Conservation (phyloP, 1,284 basidiomycete genomes). For the Moniliophthora roreri region DNA sequence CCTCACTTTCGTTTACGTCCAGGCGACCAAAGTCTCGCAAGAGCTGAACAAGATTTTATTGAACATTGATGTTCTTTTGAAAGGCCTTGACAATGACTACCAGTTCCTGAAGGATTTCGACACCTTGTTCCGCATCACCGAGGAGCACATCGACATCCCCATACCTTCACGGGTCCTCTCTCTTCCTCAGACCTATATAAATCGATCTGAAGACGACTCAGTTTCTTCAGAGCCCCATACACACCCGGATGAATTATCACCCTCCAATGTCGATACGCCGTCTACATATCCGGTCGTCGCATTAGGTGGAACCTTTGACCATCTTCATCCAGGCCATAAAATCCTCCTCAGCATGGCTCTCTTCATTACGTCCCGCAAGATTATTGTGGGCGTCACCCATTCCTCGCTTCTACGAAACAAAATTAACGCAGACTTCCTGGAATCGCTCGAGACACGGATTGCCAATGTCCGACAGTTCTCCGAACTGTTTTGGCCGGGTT, state of each 20-base stretch:
- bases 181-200: constrained; percentile 24
- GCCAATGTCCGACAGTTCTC: constrained; percentile 64
- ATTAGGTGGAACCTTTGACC: constrained; percentile 86
- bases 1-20: constrained; percentile 73
- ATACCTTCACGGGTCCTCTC: constrained; percentile 37
- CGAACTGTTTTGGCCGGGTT: constrained; percentile 59
- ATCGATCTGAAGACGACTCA: background rate
- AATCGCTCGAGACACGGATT: constrained; percentile 61
- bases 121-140: constrained; percentile 49
- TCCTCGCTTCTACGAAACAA: constrained; percentile 79
- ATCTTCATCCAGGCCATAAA: constrained; percentile 97
- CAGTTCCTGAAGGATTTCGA: constrained; percentile 43
- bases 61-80: constrained; percentile 68
- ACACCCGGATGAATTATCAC: constrained; percentile 5
- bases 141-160: constrained; percentile 31
- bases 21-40: constrained; percentile 70
- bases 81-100: constrained; percentile 44
- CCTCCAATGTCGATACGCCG: constrained; percentile 18
- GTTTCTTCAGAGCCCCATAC: background rate
- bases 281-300: constrained; percentile 55
- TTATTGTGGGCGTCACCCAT: constrained; percentile 90
- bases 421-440: constrained; percentile 67
- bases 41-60: constrained; percentile 64
- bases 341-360: constrained; percentile 92
- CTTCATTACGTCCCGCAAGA: constrained; percentile 74